These are phyloP conservation scores for Styphnolobium japonicum DNA, from an alignment of 306 rosid species.

Conservation along the genomic window DNA sequence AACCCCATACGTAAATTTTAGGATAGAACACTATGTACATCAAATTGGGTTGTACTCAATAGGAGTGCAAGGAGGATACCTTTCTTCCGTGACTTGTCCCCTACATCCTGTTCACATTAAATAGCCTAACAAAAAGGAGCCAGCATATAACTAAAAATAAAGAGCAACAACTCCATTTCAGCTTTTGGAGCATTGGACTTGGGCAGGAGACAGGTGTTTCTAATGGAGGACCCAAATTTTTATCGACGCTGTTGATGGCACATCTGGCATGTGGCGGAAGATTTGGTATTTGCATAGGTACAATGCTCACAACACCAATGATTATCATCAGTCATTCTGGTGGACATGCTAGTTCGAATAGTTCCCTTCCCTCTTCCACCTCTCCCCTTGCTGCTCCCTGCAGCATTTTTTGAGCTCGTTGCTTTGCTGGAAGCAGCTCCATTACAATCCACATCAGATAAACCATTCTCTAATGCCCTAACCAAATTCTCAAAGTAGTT, in stretches of 20 bases:
- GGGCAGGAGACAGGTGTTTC: neutral
- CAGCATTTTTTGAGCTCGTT: slow-evolving; percentile 46
- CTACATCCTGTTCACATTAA: slow-evolving; percentile 24
- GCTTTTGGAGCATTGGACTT: slow-evolving; percentile 14
- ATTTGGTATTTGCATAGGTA: slow-evolving; percentile 43
- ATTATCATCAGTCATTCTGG: slow-evolving; percentile 32
- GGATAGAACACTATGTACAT: slow-evolving; percentile 43
- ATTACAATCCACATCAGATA: slow-evolving; percentile 48
- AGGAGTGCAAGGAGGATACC: slow-evolving; percentile 21
- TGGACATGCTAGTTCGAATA: slow-evolving; percentile 26
- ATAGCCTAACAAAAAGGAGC: slow-evolving; percentile 35
- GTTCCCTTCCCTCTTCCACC: slow-evolving; percentile 53
- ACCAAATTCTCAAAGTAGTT: slow-evolving; percentile 71
- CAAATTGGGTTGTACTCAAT: slow-evolving; percentile 23
- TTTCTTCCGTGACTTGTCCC: slow-evolving; percentile 31
- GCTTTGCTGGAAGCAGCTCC: slow-evolving; percentile 61
- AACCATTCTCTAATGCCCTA: slow-evolving; percentile 65
- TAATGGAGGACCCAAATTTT: neutral
- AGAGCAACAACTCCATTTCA: slow-evolving; percentile 14
- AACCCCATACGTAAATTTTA: slow-evolving; percentile 18
- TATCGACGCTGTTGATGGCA: slow-evolving; percentile 50
- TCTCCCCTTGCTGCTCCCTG: slow-evolving; percentile 48
- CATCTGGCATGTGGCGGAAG: slow-evolving; percentile 45
- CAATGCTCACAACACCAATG: slow-evolving; percentile 49
- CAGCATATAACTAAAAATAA: slow-evolving; percentile 5